Base-by-base conservation (phyloP, 495 filamentous ascomycete species). In the Talaromyces stipitatus region DNA sequence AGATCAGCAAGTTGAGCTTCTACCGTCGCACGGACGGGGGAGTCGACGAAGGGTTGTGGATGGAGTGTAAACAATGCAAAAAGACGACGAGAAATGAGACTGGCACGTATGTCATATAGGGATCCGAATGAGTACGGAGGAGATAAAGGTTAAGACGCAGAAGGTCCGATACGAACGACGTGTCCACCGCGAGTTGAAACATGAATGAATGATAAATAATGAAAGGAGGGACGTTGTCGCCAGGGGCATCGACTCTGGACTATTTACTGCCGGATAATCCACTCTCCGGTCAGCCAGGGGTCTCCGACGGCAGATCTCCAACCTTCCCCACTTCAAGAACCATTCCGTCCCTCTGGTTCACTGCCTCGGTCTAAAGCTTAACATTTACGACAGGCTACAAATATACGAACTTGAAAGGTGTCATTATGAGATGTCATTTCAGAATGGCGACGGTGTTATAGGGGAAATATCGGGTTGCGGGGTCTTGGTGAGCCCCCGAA, bases 261-360 rank as follows among this genome's bases (percentile, higher is more conserved):
- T 23, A 46, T 18, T 45, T 23, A 48, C n/a, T 41, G 14, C 7
- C 16, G 38, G 38, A 45, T 45, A 18, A 20, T 2, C 38, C 16
- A 12, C 20, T 23, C 24, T 23, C 24, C 45, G 12, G 45, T 23
- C 11, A 24, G 22, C 45, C 45, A 48, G 45, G 45, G 45, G 45
- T 48, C 45, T 48, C 10, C 45, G 8, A 20, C 45, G 24, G 45
- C 45, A 48, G 45, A 48, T 48, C 45, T 48, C 45, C 45, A 12
- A 11, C 45, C 24, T 48, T 48, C 45, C 45, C 24, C 45, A 23
- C 24, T 48, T 48, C 4, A 16, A 41, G 36, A 41, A 41, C 36
- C 76, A 88, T 94, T 77, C 78, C 84, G 62, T 85, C 83, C 36
- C 61, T 89, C 54, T 85, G 83, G 69, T 26, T 26, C 45, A 7